A percentile compares a stretch with the other conserved stretches of the same genome.
Conservation (phyloP, 495 filamentous ascomycete genomes). For the Terfezia boudieri region DNA sequence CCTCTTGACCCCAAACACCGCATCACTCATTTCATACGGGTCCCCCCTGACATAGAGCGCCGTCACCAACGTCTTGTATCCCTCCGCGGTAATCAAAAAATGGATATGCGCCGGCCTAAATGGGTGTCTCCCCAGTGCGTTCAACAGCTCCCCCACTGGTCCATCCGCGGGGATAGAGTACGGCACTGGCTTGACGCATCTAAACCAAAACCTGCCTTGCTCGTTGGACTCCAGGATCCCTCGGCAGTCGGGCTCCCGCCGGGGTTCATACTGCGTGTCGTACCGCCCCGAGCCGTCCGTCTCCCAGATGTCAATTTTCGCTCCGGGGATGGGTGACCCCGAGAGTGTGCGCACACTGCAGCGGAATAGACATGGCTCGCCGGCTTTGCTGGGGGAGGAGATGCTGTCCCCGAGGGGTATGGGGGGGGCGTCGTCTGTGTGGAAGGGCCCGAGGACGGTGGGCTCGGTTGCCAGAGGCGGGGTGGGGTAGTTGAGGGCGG, state of each 20-base stretch:
- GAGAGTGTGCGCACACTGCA: conserved; percentile 39
- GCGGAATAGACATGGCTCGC: conserved; percentile 50
- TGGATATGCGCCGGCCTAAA: conserved; percentile 79
- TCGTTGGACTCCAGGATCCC: conserved; percentile 51
- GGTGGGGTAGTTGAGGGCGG: conserved; percentile 82
- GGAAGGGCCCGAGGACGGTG: conserved; percentile 80
- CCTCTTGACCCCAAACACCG: conserved; percentile 83
- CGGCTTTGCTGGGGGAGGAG: conserved; percentile 40
- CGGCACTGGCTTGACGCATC: conserved; percentile 63
- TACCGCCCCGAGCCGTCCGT: conserved; percentile 72
- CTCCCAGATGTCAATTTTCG: conserved; percentile 85
- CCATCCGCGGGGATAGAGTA: conserved; percentile 85
- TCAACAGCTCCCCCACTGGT: conserved; percentile 60
- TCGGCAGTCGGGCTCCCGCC: conserved; percentile 52
- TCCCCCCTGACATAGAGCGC: conserved; percentile 67
- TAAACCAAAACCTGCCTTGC: conserved; percentile 68
- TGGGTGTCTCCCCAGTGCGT: conserved; percentile 47
- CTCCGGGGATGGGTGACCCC: conserved; percentile 43
- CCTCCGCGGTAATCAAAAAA: conserved; percentile 81
- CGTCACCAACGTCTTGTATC: conserved; percentile 73
- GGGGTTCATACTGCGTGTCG: conserved; percentile 62
- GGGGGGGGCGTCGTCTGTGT: conserved; percentile 64
- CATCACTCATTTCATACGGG: conserved; percentile 75
- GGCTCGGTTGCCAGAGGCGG: conserved; percentile 55
- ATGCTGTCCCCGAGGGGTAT: conserved; percentile 42